Percentiles rank a stretch among this genome's conserved stretches.
Evolutionary conservation across 192 early-diverging fungal genomes (phyloP).

Genomic region (Phlyctochytrium planicorne): DNA sequence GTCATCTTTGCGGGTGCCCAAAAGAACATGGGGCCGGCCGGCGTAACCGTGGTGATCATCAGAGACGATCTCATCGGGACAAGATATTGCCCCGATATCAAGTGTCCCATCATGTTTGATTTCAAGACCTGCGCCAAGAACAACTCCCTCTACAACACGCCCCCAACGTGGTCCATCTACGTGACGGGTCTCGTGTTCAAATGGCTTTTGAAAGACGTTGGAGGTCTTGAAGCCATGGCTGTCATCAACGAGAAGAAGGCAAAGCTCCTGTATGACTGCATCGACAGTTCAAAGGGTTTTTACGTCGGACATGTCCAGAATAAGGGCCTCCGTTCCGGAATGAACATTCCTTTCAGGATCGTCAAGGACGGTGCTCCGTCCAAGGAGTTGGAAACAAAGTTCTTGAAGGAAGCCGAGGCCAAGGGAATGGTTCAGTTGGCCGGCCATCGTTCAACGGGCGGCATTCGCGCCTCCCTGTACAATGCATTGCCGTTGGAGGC

Average conservation of each 20-base stretch:
- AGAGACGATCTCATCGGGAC: constrained; percentile 79
- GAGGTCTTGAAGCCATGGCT: constrained; percentile 69
- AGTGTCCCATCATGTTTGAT: constrained; percentile 79
- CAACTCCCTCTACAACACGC: constrained; percentile 94
- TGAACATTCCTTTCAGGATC: constrained; percentile 92
- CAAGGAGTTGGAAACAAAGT: constrained; percentile 68
- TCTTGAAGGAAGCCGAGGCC: constrained; percentile 77
- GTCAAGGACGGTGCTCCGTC: constrained; percentile 50
- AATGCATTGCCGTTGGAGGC: constrained; percentile 89
- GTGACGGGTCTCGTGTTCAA: constrained; percentile 88
- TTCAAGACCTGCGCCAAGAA: constrained; percentile 79
- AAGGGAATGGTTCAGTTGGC: constrained; percentile 84
- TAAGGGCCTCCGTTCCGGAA: constrained; percentile 62
- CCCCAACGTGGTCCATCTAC: constrained; percentile 94
- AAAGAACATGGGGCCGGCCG: constrained; percentile 86
- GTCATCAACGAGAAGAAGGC: constrained; percentile 72
- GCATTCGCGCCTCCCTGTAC: constrained; percentile 86
- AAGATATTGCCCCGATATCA: constrained; percentile 8
- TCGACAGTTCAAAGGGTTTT: constrained; percentile 64
- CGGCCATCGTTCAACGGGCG: constrained; percentile 94
- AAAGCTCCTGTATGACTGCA: constrained; percentile 61
- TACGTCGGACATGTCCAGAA: constrained; percentile 67
- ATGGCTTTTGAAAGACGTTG: constrained; percentile 64
- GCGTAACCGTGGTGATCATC: constrained; percentile 89
- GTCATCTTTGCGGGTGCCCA: constrained; percentile 95